phyloP scores from a whole-genome alignment of 192 early-diverging fungal species.

The Rhizophagus prolifer region DNA sequence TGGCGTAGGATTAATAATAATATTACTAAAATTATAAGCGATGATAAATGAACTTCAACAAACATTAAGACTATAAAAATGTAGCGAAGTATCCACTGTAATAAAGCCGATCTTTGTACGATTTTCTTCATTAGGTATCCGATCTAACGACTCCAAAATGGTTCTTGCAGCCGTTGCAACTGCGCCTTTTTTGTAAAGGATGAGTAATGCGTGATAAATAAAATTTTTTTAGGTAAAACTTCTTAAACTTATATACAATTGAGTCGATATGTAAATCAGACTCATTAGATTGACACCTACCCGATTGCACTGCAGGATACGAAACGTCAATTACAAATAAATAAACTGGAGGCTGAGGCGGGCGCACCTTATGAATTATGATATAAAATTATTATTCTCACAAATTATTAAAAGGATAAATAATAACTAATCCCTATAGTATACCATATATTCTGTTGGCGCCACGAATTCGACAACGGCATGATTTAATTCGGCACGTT shows the following conservation, averaged over 20 bases:
- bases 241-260: not conserved
- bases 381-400: not conserved
- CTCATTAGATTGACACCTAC: conserved; percentile 29
- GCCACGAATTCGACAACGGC: conserved; percentile 93
- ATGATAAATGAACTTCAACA: not conserved
- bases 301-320: conserved; percentile 81
- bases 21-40: not conserved
- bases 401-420: not conserved
- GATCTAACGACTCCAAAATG: conserved; percentile 79
- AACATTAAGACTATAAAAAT: conserved; percentile 87
- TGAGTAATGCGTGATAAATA: too few relatives aligned
- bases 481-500: conserved; percentile 86
- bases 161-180: conserved; percentile 77
- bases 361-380: conserved; percentile 57
- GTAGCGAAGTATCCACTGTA: conserved; percentile 83
- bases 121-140: conserved; percentile 84
- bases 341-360: conserved; percentile 93
- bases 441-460: conserved; percentile 94
- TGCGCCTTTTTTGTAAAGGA: conserved; percentile 53
- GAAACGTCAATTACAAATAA: conserved; percentile 96
- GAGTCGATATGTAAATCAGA: not conserved
- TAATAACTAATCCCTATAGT: not conserved
- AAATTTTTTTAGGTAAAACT: not conserved
- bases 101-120: conserved; percentile 89
- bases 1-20: not conserved